Conservation (phyloP, 768 basidiomycete species). For the Strobilomyces dryophilus region DNA sequence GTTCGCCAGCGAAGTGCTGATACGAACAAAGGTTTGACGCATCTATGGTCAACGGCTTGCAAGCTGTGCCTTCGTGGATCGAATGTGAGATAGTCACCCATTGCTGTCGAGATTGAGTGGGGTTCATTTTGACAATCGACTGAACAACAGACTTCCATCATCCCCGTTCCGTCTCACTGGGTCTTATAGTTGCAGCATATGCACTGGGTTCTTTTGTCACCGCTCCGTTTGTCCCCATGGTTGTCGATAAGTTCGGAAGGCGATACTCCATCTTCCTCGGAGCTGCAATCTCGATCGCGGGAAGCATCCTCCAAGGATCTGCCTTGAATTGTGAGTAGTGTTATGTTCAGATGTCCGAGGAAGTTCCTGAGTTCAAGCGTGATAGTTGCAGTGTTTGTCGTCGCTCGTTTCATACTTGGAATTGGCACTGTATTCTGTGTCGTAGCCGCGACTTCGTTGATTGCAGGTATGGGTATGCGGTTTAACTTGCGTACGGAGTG, state of each 20-base stretch:
- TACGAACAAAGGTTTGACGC: no score
- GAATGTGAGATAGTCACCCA: no score
- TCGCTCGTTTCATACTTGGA: slow-evolving; percentile 17
- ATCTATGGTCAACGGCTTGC: no score
- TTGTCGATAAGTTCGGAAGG: neutral
- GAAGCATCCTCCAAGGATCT: neutral
- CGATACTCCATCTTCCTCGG: neutral
- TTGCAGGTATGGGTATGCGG: slow-evolving; percentile 13
- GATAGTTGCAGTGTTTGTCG: slow-evolving; percentile 7
- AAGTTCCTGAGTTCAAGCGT: neutral
- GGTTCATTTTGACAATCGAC: no score
- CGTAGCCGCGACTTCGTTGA: slow-evolving; percentile 16
- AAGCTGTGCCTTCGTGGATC: no score
- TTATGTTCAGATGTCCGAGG: neutral
- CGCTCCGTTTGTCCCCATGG: neutral
- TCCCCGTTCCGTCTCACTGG: neutral
- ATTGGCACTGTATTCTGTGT: slow-evolving; percentile 8
- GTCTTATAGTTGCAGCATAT: neutral
- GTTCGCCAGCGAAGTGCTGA: no score
- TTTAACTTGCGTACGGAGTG: neutral
- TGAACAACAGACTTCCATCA: no score
- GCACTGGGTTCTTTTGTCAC: neutral
- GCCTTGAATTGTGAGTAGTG: neutral
- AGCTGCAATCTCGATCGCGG: neutral
- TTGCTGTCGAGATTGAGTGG: no score